Percentiles rank a stretch among this genome's conserved stretches.
phyloP scores from a whole-genome alignment of 108 stramenopile genomes.

The Aurantiochytrium sp. region DNA sequence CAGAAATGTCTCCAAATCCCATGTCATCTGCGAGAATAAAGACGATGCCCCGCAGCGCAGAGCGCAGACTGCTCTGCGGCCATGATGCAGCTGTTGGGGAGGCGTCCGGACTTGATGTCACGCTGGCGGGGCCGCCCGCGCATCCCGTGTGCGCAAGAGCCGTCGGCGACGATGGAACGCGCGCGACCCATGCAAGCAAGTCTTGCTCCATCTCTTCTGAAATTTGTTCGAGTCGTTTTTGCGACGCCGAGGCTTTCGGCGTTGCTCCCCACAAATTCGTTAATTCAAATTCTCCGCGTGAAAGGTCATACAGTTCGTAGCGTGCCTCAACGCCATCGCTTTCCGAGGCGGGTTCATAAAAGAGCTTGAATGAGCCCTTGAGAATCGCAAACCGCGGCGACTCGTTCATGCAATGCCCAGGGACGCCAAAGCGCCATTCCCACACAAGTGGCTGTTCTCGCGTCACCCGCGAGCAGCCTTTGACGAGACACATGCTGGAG shows the following conservation, averaged over 20 bases:
- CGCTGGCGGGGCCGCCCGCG: background rate
- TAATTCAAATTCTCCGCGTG: background rate
- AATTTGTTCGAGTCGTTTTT: background rate
- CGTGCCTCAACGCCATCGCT: background rate
- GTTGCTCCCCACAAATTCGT: background rate
- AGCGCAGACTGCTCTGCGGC: background rate
- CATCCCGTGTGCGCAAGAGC: background rate
- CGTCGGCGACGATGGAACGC: background rate
- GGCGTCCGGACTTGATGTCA: background rate
- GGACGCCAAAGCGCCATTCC: background rate
- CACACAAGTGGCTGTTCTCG: background rate
- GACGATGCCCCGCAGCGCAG: background rate
- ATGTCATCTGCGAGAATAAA: constrained; percentile 6
- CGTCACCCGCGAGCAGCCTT: background rate
- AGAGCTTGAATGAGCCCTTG: background rate
- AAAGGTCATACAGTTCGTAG: background rate
- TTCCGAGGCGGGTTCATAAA: background rate
- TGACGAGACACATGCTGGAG: background rate
- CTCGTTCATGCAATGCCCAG: background rate
- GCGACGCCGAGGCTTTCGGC: background rate
- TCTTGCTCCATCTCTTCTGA: background rate
- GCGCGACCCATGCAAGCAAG: background rate
- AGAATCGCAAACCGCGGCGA: background rate
- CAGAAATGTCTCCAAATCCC: background rate
- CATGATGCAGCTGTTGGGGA: background rate